Conservation (phyloP, 495 filamentous ascomycete species). For the Xylaria acuta region DNA sequence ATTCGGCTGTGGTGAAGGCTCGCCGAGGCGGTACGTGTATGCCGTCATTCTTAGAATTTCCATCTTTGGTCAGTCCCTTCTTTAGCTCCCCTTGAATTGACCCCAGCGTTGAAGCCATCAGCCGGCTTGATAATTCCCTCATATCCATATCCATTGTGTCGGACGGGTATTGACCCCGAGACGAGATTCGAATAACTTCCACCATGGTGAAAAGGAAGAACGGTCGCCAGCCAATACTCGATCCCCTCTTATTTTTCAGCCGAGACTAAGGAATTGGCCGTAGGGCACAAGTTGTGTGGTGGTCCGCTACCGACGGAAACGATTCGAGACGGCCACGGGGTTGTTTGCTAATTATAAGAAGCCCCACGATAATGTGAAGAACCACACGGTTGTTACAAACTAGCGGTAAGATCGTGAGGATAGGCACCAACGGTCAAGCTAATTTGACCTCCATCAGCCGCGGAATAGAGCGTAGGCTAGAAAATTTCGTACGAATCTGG, state of each 20-base stretch:
- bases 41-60: neutral
- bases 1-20: constrained; percentile 26
- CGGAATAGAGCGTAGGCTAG: neutral
- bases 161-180: constrained; percentile 16
- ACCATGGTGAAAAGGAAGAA: constrained; percentile 11
- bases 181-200: constrained; percentile 22
- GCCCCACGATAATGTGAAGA: constrained; percentile 14
- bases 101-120: constrained; percentile 11
- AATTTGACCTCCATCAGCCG: constrained; percentile 7
- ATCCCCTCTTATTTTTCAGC: constrained; percentile 2
- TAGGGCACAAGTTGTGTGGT: neutral
- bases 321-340: constrained; percentile 8
- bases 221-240: neutral
- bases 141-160: constrained; percentile 19
- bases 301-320: neutral
- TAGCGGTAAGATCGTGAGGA: constrained; percentile 28
- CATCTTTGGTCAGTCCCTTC: constrained; percentile 1
- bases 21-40: constrained; percentile 25
- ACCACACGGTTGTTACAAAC: constrained; percentile 1
- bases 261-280: neutral
- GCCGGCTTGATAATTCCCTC: constrained; percentile 12
- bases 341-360: constrained; percentile 5
- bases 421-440: constrained; percentile 15
- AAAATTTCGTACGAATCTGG: neutral
- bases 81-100: constrained; percentile 11